Percentiles rank a stretch among this genome's conserved stretches.
Evolutionary conservation across 2,329 filamentous ascomycete genomes (phyloP).

Genomic region (Colletotrichum sp.): DNA sequence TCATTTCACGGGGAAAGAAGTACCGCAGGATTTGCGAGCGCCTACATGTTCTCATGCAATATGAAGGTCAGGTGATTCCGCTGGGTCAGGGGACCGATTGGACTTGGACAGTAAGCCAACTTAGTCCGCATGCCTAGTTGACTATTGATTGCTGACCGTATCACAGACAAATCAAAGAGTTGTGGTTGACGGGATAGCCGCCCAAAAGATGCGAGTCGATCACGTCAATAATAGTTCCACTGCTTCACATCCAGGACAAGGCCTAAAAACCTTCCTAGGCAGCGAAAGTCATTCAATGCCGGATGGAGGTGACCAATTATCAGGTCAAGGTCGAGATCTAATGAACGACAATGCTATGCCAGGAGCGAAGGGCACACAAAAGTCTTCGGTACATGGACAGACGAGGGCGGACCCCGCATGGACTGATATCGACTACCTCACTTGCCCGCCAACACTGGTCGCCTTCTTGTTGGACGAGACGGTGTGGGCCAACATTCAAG

Average conservation of each 20-base stretch:
- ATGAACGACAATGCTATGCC: accelerated
- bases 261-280: too few species aligned
- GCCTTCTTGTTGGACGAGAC: background rate
- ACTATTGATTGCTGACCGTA: background rate
- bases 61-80: background rate
- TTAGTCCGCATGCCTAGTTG: accelerated
- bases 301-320: too few species aligned
- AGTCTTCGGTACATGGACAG: accelerated
- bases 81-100: accelerated
- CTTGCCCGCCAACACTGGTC: background rate
- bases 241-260: background rate
- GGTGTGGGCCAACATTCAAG: background rate
- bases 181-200: too few species aligned
- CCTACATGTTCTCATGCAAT: accelerated
- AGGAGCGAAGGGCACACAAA: background rate
- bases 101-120: background rate
- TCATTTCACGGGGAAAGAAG: background rate
- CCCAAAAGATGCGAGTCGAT: background rate
- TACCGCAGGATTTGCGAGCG: accelerated
- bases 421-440: background rate
- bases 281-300: too few species aligned
- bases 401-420: accelerated
- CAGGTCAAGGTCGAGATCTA: too few species aligned
- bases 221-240: accelerated
- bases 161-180: background rate